phyloP scores from a whole-genome alignment of 2,329 filamentous ascomycete species.

The Thielaviopsis ethacetica region DNA sequence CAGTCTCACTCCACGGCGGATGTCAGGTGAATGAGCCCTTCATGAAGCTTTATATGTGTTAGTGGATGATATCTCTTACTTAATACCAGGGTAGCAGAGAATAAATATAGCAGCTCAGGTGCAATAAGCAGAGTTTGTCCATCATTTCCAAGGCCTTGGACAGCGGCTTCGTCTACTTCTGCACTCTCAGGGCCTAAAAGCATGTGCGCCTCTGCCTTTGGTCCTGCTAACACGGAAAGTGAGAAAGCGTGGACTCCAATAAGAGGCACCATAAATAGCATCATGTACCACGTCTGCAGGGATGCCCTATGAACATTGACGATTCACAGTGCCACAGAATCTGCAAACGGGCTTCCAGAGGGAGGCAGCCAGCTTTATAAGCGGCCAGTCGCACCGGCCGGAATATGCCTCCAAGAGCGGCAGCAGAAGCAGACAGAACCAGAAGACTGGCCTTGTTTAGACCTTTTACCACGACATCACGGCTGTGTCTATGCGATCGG shows the following conservation, averaged over 20 bases:
- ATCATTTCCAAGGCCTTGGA: neutral
- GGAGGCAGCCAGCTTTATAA: neutral
- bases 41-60: neutral
- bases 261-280: neutral
- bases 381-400: neutral
- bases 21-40: neutral
- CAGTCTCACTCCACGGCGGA: neutral
- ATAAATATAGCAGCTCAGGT: conserved; percentile 5
- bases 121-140: conserved; percentile 2
- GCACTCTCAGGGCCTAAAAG: neutral
- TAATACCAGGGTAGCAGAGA: neutral
- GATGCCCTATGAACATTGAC: neutral
- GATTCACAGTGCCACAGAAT: neutral
- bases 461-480: conserved; percentile 10
- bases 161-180: conserved; percentile 3
- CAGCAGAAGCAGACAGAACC: neutral
- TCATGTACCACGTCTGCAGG: neutral
- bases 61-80: neutral
- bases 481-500: neutral
- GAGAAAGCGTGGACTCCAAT: conserved; percentile 8
- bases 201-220: conserved; percentile 8
- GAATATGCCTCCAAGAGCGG: neutral
- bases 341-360: neutral
- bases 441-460: conserved; percentile 1
- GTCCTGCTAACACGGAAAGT: conserved; percentile 4